phyloP scores from a whole-genome alignment of 164 flowering plant species.

The Nelumbo lutea region DNA sequence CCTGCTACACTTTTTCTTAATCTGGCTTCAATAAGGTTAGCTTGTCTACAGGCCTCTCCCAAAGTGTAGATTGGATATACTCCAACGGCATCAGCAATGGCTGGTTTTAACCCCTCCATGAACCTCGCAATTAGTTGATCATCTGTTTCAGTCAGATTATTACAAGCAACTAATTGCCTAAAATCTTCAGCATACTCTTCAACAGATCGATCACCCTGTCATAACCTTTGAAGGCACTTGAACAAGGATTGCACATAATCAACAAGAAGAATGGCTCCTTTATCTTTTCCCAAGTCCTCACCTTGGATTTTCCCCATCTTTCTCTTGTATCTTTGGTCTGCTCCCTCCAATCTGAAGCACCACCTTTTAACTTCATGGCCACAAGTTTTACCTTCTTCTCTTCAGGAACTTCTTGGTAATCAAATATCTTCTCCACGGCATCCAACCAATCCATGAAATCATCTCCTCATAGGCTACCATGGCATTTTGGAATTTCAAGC shows the following conservation, averaged over 20 bases:
- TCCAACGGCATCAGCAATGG: not conserved
- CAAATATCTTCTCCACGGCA: not conserved
- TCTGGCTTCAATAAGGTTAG: no score
- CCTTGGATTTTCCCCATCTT: not conserved
- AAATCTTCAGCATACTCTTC: not conserved
- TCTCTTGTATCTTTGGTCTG: not conserved
- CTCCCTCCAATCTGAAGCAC: slow-evolving; percentile 10
- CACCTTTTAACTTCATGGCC: not conserved
- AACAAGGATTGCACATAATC: not conserved
- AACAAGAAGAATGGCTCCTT: not conserved
- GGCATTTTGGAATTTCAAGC: slow-evolving; percentile 1
- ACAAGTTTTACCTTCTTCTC: not conserved
- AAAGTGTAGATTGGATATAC: not conserved
- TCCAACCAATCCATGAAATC: slow-evolving; percentile 4
- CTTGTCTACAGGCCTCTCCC: not conserved
- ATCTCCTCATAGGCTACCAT: not conserved
- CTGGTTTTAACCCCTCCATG: not conserved
- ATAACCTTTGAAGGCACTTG: not conserved
- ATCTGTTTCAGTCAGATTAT: not conserved
- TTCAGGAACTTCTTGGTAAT: slow-evolving; percentile 2
- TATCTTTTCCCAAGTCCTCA: not conserved
- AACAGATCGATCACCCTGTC: not conserved
- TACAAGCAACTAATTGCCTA: not conserved
- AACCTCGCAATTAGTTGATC: not conserved
- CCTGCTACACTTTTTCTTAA: no score